Percentiles rank a stretch among this genome's conserved stretches.
Evolutionary conservation across 1,139 yeast species (phyloP).

Genomic region (Kodamaea anthophila): DNA sequence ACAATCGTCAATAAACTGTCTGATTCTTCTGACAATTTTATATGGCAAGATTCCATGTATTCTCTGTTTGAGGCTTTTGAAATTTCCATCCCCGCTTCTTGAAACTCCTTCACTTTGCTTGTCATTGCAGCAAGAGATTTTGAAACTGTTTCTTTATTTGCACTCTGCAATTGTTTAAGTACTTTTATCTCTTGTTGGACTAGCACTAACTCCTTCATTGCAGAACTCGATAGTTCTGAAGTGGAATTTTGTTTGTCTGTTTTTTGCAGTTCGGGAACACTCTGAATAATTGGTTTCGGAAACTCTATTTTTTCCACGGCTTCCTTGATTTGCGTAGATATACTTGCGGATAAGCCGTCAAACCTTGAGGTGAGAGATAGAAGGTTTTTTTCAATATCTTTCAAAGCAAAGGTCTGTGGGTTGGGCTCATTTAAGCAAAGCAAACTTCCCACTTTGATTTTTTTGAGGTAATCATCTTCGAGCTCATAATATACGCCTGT

Average conservation of each 20-base stretch:
- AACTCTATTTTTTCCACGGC: constrained; percentile 20
- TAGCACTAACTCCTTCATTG: constrained; percentile 20
- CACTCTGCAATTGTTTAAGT: constrained; percentile 52
- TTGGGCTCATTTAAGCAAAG: constrained; percentile 47
- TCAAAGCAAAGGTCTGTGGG: constrained; percentile 13
- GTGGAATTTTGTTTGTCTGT: neutral
- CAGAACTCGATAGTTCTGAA: neutral
- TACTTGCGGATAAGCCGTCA: constrained; percentile 20
- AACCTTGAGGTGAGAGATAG: constrained; percentile 25
- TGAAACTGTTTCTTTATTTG: constrained; percentile 39
- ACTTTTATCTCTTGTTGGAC: constrained; percentile 56
- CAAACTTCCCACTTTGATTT: constrained; percentile 55
- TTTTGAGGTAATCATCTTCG: constrained; percentile 60
- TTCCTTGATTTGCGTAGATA: constrained; percentile 20
- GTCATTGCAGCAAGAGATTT: constrained; percentile 40
- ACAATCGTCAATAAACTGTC: constrained; percentile 70
- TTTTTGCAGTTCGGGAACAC: constrained; percentile 3
- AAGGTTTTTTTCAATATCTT: constrained; percentile 24
- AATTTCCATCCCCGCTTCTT: constrained; percentile 35
- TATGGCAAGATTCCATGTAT: constrained; percentile 75
- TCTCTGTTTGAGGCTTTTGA: constrained; percentile 48
- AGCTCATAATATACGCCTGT: constrained; percentile 68
- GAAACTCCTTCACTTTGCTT: constrained; percentile 44
- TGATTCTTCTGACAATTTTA: constrained; percentile 68
- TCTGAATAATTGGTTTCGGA: constrained; percentile 10